These are phyloP conservation scores for Kurtzmaniella natalensis DNA, from an alignment of 1,139 yeast genomes.

Conservation along the genomic window DNA sequence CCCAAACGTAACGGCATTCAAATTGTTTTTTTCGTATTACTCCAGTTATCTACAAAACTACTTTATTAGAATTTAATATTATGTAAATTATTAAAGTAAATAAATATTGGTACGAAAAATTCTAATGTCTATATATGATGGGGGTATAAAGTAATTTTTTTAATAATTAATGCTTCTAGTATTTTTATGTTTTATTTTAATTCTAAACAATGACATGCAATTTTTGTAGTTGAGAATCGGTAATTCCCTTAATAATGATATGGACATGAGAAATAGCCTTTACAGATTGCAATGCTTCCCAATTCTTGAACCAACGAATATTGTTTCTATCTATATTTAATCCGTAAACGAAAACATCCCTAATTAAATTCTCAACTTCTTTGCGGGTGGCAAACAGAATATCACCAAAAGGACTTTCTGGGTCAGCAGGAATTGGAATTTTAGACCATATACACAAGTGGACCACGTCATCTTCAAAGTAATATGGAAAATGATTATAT, in stretches of 20 bases:
- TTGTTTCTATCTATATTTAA: conserved; percentile 33
- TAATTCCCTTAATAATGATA: conserved; percentile 40
- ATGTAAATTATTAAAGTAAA: no score
- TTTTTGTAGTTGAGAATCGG: background rate
- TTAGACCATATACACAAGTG: conserved; percentile 47
- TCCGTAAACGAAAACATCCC: conserved; percentile 40
- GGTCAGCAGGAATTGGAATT: conserved; percentile 28
- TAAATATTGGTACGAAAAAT: no score
- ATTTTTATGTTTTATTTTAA: no score
- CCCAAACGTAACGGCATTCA: no score
- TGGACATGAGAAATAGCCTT: conserved; percentile 57
- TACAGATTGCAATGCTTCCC: conserved; percentile 58
- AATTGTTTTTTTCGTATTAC: no score
- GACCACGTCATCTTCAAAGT: conserved; percentile 29
- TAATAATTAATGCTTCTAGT: no score
- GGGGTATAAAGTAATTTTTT: no score
- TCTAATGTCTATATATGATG: no score
- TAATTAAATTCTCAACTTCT: conserved; percentile 35
- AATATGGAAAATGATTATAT: conserved; percentile 42
- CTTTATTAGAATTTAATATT: no score
- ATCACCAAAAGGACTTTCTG: conserved; percentile 38
- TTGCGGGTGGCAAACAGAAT: conserved; percentile 33
- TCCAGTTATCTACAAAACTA: no score
- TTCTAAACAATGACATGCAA: conserved; percentile 1
- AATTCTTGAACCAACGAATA: conserved; percentile 59